Percentiles rank a stretch among this genome's conserved stretches.
Evolutionary conservation across 257 asterid species (phyloP).

Genomic region (Linderniella brevidens): DNA sequence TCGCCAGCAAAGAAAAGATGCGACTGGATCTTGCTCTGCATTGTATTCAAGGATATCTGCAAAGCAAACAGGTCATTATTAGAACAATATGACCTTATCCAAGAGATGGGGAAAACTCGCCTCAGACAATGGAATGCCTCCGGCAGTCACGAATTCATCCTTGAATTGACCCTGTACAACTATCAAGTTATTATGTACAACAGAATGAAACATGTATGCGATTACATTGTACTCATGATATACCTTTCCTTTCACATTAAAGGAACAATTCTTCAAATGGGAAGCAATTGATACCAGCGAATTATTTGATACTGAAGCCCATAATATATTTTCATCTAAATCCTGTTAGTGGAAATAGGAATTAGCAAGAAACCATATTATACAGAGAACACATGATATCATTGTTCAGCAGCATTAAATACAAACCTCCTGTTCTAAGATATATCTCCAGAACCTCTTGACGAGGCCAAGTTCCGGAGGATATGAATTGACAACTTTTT

Average conservation of each 20-base stretch:
- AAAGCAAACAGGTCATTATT: slow-evolving; percentile 8
- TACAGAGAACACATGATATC: slow-evolving; percentile 11
- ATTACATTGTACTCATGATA: slow-evolving; percentile 5
- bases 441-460: slow-evolving; percentile 88
- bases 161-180: slow-evolving; percentile 70
- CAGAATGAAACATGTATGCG: slow-evolving; percentile 3
- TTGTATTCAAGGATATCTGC: slow-evolving; percentile 60
- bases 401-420: slow-evolving; percentile 12
- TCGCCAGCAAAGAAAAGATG: slow-evolving; percentile 83
- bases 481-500: slow-evolving; percentile 53
- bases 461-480: slow-evolving; percentile 63
- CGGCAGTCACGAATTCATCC: slow-evolving; percentile 97
- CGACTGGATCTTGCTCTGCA: slow-evolving; percentile 63
- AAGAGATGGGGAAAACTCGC: slow-evolving; percentile 20
- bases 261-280: slow-evolving; percentile 44
- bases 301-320: slow-evolving; percentile 74
- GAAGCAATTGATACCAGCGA: slow-evolving; percentile 33
- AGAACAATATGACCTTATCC: background rate
- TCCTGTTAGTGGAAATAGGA: slow-evolving; percentile 29
- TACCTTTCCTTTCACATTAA: slow-evolving; percentile 76
- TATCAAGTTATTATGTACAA: slow-evolving; percentile 5
- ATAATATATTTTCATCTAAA: slow-evolving; percentile 43
- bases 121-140: slow-evolving; percentile 96
- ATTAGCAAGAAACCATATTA: slow-evolving; percentile 5
- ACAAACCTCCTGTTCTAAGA: slow-evolving; percentile 59